Conservation (phyloP, 208 protist species). For the Naegleria lovaniensis region DNA sequence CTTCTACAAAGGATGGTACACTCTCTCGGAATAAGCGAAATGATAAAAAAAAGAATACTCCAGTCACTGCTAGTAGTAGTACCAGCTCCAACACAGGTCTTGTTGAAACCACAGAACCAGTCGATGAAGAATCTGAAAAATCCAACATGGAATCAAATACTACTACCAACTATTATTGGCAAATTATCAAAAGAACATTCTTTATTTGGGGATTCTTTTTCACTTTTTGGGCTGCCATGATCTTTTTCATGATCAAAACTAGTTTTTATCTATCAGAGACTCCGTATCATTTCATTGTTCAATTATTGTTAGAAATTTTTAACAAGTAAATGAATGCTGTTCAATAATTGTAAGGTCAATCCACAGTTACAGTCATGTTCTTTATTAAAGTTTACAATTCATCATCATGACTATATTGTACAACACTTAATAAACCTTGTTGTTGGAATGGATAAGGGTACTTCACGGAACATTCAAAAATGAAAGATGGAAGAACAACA, state of each 20-base stretch:
- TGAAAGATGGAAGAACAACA: too few relatives aligned
- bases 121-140: not conserved
- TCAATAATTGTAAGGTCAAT: too few relatives aligned
- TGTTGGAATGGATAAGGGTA: constrained; percentile 38
- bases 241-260: not conserved
- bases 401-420: not conserved
- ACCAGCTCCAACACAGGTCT: too few relatives aligned
- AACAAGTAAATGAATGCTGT: not conserved
- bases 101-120: too few relatives aligned
- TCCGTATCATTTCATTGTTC: not conserved
- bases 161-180: not conserved
- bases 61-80: too few relatives aligned
- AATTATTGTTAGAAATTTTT: not conserved
- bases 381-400: too few relatives aligned
- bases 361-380: too few relatives aligned
- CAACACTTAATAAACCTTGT: constrained; percentile 44
- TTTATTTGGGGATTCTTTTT: not conserved
- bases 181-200: not conserved
- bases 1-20: too few relatives aligned
- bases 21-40: too few relatives aligned
- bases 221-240: not conserved
- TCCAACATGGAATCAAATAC: not conserved
- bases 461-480: too few relatives aligned
- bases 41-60: not conserved
- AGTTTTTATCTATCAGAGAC: not conserved